Percentiles rank a stretch among this genome's conserved stretches.
Evolutionary conservation across 2,329 filamentous ascomycete genomes (phyloP).

Genomic region (Stemphylium beticola): DNA sequence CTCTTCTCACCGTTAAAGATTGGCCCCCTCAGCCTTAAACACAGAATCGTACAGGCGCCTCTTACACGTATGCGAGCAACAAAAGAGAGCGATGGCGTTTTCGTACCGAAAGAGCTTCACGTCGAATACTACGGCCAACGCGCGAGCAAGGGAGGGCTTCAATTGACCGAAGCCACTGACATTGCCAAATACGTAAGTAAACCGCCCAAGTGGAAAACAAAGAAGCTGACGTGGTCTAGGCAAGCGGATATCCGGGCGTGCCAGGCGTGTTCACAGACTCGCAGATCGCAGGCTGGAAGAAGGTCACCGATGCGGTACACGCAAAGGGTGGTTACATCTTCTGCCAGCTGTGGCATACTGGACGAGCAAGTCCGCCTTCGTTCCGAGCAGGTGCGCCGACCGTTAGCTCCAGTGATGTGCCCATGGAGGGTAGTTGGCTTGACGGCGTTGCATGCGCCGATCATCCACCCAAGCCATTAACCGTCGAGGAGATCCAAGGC

Average conservation of each 20-base stretch:
- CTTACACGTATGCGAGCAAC: constrained; percentile 55
- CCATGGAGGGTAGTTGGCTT: constrained; percentile 49
- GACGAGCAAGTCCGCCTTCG: constrained; percentile 51
- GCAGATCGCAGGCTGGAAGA: constrained; percentile 59
- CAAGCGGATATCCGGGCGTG: constrained; percentile 48
- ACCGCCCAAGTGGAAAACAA: neutral
- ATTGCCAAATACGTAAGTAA: constrained; percentile 41
- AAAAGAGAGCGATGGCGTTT: constrained; percentile 55
- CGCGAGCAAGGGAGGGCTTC: constrained; percentile 60
- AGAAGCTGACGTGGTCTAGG: constrained; percentile 35
- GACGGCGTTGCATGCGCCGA: constrained; percentile 48
- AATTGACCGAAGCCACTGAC: constrained; percentile 64
- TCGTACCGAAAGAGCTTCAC: constrained; percentile 55
- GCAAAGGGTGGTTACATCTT: constrained; percentile 58
- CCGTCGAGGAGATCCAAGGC: constrained; percentile 49
- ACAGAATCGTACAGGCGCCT: constrained; percentile 50
- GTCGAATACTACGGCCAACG: constrained; percentile 63
- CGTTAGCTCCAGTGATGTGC: constrained; percentile 51
- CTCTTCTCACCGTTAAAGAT: constrained; percentile 44
- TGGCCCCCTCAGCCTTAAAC: constrained; percentile 44
- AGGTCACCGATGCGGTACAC: constrained; percentile 59
- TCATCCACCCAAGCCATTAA: constrained; percentile 45
- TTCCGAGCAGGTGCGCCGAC: constrained; percentile 47
- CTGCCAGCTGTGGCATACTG: constrained; percentile 56
- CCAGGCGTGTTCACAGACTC: constrained; percentile 44